Percentiles rank a stretch among this genome's conserved stretches.
Conservation (phyloP, 2,329 filamentous ascomycete genomes). For the Fonsecaea pugnacius region DNA sequence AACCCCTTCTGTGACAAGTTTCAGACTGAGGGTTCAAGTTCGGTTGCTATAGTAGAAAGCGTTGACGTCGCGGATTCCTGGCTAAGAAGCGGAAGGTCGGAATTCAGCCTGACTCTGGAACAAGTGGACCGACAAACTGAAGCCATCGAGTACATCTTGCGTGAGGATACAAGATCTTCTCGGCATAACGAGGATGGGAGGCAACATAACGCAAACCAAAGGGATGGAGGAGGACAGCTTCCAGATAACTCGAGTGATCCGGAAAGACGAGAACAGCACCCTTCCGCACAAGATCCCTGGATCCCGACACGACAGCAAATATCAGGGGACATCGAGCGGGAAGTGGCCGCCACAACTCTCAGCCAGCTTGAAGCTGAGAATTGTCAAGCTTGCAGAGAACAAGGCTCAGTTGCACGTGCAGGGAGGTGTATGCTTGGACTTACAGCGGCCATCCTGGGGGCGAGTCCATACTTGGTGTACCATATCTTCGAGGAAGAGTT, state of each 20-base stretch:
- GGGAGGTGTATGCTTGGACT: not conserved
- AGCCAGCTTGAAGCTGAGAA: not conserved
- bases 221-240: not conserved
- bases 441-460: not conserved
- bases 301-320: not conserved
- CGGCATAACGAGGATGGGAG: not conserved
- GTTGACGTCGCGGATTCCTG: not conserved
- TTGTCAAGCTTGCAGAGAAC: not conserved
- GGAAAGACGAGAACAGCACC: not conserved
- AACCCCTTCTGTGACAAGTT: not conserved
- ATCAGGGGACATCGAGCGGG: not conserved
- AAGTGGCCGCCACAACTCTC: not conserved
- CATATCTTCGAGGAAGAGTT: not conserved
- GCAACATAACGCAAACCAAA: not conserved
- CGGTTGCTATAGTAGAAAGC: not conserved
- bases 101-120: conserved; percentile 8
- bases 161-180: not conserved
- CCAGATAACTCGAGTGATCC: not conserved
- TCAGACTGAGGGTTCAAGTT: not conserved
- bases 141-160: not conserved
- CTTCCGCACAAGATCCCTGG: not conserved
- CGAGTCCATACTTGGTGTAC: not conserved
- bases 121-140: conserved; percentile 8
- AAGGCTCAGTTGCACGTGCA: not conserved
- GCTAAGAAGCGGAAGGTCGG: not conserved